Conservation (phyloP, 2,329 filamentous ascomycete genomes). For the Colletotrichum lentis region DNA sequence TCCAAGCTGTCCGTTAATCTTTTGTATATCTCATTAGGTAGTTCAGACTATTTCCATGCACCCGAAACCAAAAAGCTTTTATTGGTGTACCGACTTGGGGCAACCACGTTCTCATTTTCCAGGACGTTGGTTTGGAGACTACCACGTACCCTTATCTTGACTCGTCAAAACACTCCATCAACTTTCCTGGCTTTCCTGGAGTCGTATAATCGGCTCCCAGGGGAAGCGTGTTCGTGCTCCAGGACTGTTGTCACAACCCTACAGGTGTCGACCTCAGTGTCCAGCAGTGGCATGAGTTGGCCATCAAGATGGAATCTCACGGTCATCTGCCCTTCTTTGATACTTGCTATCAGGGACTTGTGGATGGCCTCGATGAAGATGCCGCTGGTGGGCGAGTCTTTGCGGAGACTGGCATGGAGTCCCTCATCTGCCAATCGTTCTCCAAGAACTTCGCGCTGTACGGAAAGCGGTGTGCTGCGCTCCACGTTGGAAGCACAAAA, state of each 20-base stretch:
- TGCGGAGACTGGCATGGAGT: conserved; percentile 42
- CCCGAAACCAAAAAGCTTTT: conserved; percentile 43
- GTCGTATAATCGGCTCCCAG: conserved; percentile 41
- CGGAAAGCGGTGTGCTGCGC: conserved; percentile 47
- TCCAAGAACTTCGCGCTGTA: conserved; percentile 53
- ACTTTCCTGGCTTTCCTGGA: conserved; percentile 43
- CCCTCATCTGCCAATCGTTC: conserved; percentile 49
- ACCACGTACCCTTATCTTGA: conserved; percentile 46
- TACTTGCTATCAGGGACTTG: conserved; percentile 50
- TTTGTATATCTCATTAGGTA: conserved; percentile 45
- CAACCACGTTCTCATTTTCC: conserved; percentile 47
- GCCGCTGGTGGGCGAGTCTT: conserved; percentile 44
- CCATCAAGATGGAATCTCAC: conserved; percentile 38
- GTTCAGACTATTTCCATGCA: conserved; percentile 49
- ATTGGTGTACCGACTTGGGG: conserved; percentile 47
- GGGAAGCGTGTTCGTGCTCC: conserved; percentile 48
- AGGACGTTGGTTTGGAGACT: conserved; percentile 44
- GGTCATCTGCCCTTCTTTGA: conserved; percentile 48
- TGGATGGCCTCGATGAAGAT: conserved; percentile 46
- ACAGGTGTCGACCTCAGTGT: conserved; percentile 46
- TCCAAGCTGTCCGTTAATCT: neutral
- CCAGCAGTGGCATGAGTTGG: conserved; percentile 46
- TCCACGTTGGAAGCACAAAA: conserved; percentile 27
- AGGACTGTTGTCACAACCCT: conserved; percentile 51
- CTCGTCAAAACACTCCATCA: conserved; percentile 39